A percentile compares a stretch with the other conserved stretches of the same genome.
phyloP scores from a whole-genome alignment of 805 yeast genomes.

The Scheffersomyces lignosus region DNA sequence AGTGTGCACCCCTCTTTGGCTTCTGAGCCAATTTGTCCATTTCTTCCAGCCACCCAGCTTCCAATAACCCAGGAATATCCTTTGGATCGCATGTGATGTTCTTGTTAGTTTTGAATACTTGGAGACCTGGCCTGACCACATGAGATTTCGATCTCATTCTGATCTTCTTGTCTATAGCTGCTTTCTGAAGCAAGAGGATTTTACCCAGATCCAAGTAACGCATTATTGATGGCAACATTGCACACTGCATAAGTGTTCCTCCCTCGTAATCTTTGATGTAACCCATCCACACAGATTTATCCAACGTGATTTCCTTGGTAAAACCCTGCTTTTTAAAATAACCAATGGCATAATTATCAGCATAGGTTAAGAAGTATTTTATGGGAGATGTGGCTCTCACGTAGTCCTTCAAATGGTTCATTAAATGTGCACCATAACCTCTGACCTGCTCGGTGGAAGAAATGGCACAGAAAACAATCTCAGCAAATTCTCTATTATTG shows the following conservation, averaged over 20 bases:
- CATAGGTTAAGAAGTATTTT: conserved; percentile 87
- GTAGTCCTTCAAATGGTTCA: conserved; percentile 97
- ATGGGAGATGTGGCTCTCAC: conserved; percentile 85
- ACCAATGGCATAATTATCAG: conserved; percentile 98
- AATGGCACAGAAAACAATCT: conserved; percentile 97
- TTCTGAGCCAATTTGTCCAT: conserved; percentile 96
- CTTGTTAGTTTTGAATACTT: conserved; percentile 56
- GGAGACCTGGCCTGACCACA: conserved; percentile 78
- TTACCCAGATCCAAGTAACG: conserved; percentile 88
- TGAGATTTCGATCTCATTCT: conserved; percentile 77
- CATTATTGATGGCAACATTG: conserved; percentile 79
- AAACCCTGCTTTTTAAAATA: conserved; percentile 98
- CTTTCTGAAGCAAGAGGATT: conserved; percentile 82
- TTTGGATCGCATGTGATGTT: conserved; percentile 64
- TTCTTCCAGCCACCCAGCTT: conserved; percentile 97
- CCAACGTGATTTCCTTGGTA: conserved; percentile 89
- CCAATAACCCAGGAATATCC: conserved; percentile 83
- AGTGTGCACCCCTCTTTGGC: conserved; percentile 93
- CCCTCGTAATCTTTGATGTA: conserved; percentile 99
- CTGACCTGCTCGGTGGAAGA: conserved; percentile 96
- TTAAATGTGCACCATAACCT: conserved; percentile 97
- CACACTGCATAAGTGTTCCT: conserved; percentile 96
- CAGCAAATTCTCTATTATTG: conserved; percentile 88
- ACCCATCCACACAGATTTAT: conserved; percentile 93
- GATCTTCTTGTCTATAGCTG: conserved; percentile 85